Conservation (phyloP, 2,329 filamentous ascomycete species). For the Lecanoromycetidae sp. region DNA sequence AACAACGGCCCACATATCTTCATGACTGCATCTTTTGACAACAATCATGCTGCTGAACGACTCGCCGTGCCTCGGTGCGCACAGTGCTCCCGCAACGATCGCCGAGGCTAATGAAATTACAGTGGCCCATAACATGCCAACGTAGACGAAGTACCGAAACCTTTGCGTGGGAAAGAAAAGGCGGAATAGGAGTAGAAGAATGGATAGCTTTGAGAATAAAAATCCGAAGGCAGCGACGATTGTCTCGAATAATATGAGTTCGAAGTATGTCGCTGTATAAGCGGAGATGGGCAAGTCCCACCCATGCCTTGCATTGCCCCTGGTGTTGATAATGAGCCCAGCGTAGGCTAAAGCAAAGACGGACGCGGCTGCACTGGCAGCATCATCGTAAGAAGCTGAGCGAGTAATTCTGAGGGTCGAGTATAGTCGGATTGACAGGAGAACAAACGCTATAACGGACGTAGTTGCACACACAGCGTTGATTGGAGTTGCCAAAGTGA, state of each 20-base stretch:
- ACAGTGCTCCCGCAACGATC: not conserved
- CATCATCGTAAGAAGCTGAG: constrained; percentile 7
- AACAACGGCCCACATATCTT: constrained; percentile 1
- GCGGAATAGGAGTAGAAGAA: constrained; percentile 6
- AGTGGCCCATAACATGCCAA: not conserved
- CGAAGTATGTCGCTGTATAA: not conserved
- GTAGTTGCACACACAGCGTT: not conserved
- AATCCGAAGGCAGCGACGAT: not conserved
- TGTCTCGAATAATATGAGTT: not conserved
- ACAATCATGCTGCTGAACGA: not conserved
- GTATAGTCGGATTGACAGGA: constrained; percentile 1
- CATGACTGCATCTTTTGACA: not conserved
- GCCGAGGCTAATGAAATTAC: not conserved
- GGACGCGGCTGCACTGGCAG: not conserved
- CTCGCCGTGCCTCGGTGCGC: not conserved
- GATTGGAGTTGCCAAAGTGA: not conserved
- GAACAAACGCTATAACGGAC: not conserved
- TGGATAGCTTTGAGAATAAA: constrained; percentile 5
- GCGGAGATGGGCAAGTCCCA: constrained; percentile 10
- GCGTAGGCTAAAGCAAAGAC: constrained; percentile 1
- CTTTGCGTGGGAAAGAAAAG: constrained; percentile 2
- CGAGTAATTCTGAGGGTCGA: constrained; percentile 6
- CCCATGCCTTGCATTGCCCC: constrained; percentile 2
- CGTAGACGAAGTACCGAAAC: constrained; percentile 4
- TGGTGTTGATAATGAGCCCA: not conserved